Conservation (phyloP, 1,284 basidiomycete genomes). For the Sanghuangporus baumii region DNA sequence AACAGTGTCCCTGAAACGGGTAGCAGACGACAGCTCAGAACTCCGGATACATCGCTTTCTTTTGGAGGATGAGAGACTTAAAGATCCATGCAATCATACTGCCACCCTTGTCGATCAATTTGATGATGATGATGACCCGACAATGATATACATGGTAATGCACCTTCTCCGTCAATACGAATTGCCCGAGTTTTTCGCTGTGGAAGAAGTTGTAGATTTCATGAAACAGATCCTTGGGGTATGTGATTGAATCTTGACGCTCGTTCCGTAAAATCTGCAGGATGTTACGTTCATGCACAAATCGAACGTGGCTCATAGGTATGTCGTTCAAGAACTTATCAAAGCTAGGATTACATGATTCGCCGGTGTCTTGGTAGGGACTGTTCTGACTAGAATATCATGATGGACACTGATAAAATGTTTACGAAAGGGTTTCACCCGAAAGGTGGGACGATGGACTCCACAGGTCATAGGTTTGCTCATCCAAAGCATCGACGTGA, state of each 20-base stretch:
- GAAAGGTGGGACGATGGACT: slow-evolving; percentile 1
- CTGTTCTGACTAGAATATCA: slow-evolving; percentile 16
- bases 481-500: neutral
- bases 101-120: neutral
- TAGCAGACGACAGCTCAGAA: neutral
- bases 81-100: neutral
- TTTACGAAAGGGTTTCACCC: slow-evolving; percentile 25
- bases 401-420: slow-evolving; percentile 26
- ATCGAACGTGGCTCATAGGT: neutral
- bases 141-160: slow-evolving; percentile 1
- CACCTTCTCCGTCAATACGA: slow-evolving; percentile 1
- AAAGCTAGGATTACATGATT: neutral
- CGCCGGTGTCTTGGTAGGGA: neutral
- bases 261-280: too few species aligned
- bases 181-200: neutral
- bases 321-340: neutral
- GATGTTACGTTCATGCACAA: too few species aligned
- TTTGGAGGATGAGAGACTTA: neutral
- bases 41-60: slow-evolving; percentile 6
- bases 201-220: slow-evolving; percentile 9
- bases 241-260: neutral
- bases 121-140: too few species aligned
- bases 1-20: neutral
- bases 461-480: neutral
- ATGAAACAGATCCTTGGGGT: slow-evolving; percentile 9